Conservation (phyloP, 2,329 filamentous ascomycete genomes). For the Dactylellina haptotyla region DNA sequence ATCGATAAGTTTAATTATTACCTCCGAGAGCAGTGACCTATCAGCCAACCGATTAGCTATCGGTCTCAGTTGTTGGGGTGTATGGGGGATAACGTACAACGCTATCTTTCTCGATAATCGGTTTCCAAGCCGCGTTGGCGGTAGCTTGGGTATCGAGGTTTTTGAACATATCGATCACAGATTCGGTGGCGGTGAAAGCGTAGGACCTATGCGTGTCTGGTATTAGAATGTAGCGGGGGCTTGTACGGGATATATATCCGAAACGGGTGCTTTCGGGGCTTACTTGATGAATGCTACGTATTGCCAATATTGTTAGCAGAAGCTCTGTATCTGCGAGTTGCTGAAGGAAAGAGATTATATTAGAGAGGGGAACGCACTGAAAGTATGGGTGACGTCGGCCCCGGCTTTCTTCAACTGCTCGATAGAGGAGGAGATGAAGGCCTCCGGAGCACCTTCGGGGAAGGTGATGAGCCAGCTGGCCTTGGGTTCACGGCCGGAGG, state of each 20-base stretch:
- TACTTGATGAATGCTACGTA: conserved; percentile 35
- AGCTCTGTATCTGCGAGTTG: neutral
- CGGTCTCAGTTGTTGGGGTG: neutral
- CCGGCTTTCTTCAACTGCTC: conserved; percentile 21
- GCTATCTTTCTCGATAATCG: conserved; percentile 32
- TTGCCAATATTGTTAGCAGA: conserved; percentile 6
- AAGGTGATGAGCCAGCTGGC: conserved; percentile 37
- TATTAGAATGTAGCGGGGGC: neutral
- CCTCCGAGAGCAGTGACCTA: neutral
- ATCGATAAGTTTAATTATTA: neutral
- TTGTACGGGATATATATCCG: neutral
- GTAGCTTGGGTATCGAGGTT: conserved; percentile 1
- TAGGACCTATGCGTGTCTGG: conserved; percentile 1
- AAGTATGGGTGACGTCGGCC: conserved; percentile 27
- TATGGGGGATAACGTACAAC: conserved; percentile 6
- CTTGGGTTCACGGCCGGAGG: conserved; percentile 9
- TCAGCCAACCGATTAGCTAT: neutral
- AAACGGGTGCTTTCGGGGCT: neutral
- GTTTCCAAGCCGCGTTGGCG: conserved; percentile 20
- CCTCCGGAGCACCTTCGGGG: conserved; percentile 15
- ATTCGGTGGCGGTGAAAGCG: conserved; percentile 19
- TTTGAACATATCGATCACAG: conserved; percentile 13
- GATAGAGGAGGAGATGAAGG: conserved; percentile 16
- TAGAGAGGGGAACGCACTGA: conserved; percentile 19
- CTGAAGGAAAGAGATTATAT: neutral